Conservation (phyloP, 306 rosid species). For the Quercus berberidifolia region DNA sequence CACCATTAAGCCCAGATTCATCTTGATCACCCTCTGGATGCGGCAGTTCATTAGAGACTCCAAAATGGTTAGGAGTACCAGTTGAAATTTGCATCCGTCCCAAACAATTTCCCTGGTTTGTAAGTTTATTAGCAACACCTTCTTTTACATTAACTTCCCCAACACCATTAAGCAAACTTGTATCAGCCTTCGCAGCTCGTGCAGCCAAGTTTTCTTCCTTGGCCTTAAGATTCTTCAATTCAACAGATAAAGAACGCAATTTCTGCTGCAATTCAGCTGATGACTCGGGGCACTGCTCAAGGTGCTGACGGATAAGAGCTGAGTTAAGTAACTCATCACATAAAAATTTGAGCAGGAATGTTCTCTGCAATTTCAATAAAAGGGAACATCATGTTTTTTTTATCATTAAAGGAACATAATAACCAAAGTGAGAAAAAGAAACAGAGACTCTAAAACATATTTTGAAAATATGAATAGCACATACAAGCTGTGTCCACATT, state of each 20-base stretch:
- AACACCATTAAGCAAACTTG: conserved; percentile 23
- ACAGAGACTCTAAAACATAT: conserved; percentile 2
- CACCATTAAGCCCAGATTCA: conserved; percentile 37
- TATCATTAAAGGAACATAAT: background rate
- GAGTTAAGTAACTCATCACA: conserved; percentile 92
- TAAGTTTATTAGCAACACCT: conserved; percentile 29
- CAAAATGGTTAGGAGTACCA: conserved; percentile 38
- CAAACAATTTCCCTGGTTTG: conserved; percentile 40
- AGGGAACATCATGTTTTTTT: background rate
- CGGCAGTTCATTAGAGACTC: conserved; percentile 38
- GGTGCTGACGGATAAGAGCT: conserved; percentile 71
- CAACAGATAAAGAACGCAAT: conserved; percentile 61
- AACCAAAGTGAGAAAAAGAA: conserved; percentile 7
- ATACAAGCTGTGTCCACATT: background rate
- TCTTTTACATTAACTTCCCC: conserved; percentile 58
- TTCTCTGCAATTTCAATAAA: conserved; percentile 63
- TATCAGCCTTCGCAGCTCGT: conserved; percentile 63
- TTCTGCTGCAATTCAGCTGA: conserved; percentile 83
- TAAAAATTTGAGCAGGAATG: conserved; percentile 72
- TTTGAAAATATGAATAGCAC: conserved; percentile 13
- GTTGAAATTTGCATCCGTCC: conserved; percentile 33
- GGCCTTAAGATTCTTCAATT: conserved; percentile 82
- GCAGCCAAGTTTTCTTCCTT: conserved; percentile 77
- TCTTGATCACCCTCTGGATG: conserved; percentile 46
- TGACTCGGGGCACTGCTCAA: conserved; percentile 84